phyloP scores from a whole-genome alignment of 805 yeast species.

The Schwanniomyces pseudopolymorphus region DNA sequence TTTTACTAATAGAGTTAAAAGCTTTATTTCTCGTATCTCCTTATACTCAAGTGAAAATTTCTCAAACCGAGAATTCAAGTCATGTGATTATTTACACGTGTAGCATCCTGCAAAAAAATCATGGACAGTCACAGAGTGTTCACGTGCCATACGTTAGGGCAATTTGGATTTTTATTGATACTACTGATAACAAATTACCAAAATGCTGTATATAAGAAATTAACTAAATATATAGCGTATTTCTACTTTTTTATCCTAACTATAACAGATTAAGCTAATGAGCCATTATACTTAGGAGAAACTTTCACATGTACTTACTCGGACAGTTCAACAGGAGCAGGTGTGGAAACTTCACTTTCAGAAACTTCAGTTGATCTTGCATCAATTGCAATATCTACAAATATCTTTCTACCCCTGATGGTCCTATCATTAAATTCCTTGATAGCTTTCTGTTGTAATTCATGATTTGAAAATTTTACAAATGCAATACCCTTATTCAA shows the following conservation, averaged over 20 bases:
- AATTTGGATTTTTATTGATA: too few species aligned
- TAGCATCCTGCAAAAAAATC: background rate
- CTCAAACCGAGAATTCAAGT: background rate
- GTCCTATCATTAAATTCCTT: slow-evolving; percentile 65
- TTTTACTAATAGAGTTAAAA: background rate
- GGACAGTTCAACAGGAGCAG: slow-evolving; percentile 1
- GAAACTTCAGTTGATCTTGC: slow-evolving; percentile 35
- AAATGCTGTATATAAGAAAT: background rate
- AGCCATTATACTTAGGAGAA: background rate
- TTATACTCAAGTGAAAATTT: slow-evolving; percentile 2
- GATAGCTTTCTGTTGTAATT: slow-evolving; percentile 69
- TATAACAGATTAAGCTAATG: background rate
- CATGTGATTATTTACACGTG: background rate
- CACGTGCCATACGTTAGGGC: slow-evolving; percentile 1
- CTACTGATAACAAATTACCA: background rate
- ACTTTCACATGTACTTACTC: background rate
- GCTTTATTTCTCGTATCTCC: background rate
- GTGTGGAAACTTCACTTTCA: slow-evolving; percentile 20
- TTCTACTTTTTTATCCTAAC: background rate
- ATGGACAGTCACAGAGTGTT: background rate
- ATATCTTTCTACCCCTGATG: slow-evolving; percentile 62
- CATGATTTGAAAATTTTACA: slow-evolving; percentile 58
- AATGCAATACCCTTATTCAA: slow-evolving; percentile 67
- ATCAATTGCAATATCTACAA: slow-evolving; percentile 74
- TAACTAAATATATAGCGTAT: background rate